A percentile compares a stretch with the other conserved stretches of the same genome.
Conservation (phyloP, 768 basidiomycete genomes). For the Rhizopogon salebrosus region DNA sequence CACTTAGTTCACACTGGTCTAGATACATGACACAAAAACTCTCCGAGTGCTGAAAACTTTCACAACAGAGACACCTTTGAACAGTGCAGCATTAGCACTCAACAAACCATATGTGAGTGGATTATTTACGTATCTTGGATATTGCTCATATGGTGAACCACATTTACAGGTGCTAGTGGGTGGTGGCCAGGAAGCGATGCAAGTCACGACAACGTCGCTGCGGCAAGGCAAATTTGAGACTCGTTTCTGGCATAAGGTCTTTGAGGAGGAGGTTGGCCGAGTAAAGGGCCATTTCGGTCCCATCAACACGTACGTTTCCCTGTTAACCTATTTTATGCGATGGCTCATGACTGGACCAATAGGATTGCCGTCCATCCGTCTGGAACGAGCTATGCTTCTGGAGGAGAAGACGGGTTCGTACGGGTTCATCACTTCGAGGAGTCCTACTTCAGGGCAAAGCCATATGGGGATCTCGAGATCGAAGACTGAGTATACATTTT, state of each 20-base stretch:
- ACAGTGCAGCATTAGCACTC: slow-evolving; percentile 86
- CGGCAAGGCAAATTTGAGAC: slow-evolving; percentile 98
- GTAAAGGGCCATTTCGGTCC: slow-evolving; percentile 98
- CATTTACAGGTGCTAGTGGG: slow-evolving; percentile 72
- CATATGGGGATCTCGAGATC: slow-evolving; percentile 86
- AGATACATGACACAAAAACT: slow-evolving; percentile 88
- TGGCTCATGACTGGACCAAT: slow-evolving; percentile 8
- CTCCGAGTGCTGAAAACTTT: slow-evolving; percentile 91
- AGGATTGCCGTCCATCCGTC: slow-evolving; percentile 92
- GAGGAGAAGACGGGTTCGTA: slow-evolving; percentile 94
- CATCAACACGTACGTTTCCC: slow-evolving; percentile 79
- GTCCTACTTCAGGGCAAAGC: slow-evolving; percentile 86
- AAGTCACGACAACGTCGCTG: slow-evolving; percentile 88
- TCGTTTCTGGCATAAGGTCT: slow-evolving; percentile 95
- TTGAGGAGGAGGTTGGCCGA: slow-evolving; percentile 95
- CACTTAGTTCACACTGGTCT: background rate
- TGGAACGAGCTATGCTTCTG: slow-evolving; percentile 86
- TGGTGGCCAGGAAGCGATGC: slow-evolving; percentile 98
- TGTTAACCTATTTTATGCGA: background rate
- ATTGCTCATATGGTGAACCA: background rate
- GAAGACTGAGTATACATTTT: slow-evolving; percentile 39
- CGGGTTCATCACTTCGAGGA: slow-evolving; percentile 93
- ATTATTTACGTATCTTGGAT: background rate
- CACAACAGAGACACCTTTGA: slow-evolving; percentile 89
- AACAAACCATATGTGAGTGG: slow-evolving; percentile 72